These are phyloP conservation scores for Lentinula lateritia DNA, from an alignment of 768 basidiomycete genomes.

Conservation along the genomic window DNA sequence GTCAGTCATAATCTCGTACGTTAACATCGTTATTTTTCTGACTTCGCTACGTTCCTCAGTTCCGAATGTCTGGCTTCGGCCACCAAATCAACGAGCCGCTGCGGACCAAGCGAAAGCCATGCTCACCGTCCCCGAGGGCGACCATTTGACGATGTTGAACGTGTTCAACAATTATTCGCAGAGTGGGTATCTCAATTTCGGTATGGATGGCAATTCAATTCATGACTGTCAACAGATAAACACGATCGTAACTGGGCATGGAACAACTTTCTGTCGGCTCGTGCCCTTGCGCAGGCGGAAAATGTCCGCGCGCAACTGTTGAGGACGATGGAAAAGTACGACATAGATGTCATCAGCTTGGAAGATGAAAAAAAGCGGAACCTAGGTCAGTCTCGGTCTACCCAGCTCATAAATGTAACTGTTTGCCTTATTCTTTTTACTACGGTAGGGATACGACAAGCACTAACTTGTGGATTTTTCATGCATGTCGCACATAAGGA, in stretches of 20 bases:
- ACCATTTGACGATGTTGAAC: slow-evolving; percentile 91
- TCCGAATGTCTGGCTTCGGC: slow-evolving; percentile 90
- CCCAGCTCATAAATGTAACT: too few relatives aligned
- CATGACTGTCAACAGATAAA: slow-evolving; percentile 42
- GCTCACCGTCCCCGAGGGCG: slow-evolving; percentile 90
- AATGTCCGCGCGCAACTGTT: slow-evolving; percentile 89
- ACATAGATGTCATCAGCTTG: slow-evolving; percentile 68
- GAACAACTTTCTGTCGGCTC: slow-evolving; percentile 80
- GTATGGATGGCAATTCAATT: not conserved
- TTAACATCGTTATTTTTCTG: not conserved
- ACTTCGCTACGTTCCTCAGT: slow-evolving; percentile 34
- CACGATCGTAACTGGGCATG: slow-evolving; percentile 87
- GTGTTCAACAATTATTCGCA: slow-evolving; percentile 90
- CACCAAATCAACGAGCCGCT: slow-evolving; percentile 80
- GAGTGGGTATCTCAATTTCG: slow-evolving; percentile 44
- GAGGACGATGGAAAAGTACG: slow-evolving; percentile 87
- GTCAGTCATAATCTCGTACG: slow-evolving; percentile 31
- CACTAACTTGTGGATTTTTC: slow-evolving; percentile 90
- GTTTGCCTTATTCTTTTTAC: slow-evolving; percentile 45
- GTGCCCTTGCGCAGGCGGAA: slow-evolving; percentile 85
- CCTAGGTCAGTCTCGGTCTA: not conserved
- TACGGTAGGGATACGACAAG: slow-evolving; percentile 52
- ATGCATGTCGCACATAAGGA: slow-evolving; percentile 98
- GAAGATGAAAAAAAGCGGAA: slow-evolving; percentile 53
- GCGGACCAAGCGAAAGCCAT: slow-evolving; percentile 90